Base-by-base conservation (phyloP, 306 rosid genomes). In the Gastrolobium villosum region DNA sequence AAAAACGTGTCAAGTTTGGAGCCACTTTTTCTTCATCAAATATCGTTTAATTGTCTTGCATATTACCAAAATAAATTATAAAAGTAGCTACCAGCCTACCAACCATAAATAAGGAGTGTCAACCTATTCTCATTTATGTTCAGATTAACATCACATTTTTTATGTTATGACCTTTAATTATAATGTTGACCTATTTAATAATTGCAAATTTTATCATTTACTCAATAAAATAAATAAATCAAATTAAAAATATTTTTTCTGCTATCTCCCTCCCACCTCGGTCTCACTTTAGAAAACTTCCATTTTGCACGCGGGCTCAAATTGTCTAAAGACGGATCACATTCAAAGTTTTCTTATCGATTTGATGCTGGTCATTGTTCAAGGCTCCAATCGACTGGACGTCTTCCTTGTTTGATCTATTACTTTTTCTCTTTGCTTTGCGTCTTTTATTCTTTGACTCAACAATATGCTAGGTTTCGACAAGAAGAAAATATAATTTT, bases 341-440 rank as follows among this genome's bases (percentile, higher is more conserved):
- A 39, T 64, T 63, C 72, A 37, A 64, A 3, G 6, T 20, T 10
- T 75, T 76, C 73, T 26, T 56, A 55, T 55, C 81, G 65, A 76
- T 55, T 77, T 68, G 56, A 78, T 7, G 69, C 52, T 46, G 82
- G 70, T 26, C 70, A 56, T 20, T 43, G 36, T 45, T 67, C 60
- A 43, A 54, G 32, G 31, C 54, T 55, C 41, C 66, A 39, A 13
- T 4, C 11, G 62, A 74, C 46, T 34, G 6, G 14, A 36, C 13
- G 6, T 7, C 32, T 13, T 48, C 48, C 14, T 35, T 49, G 34
- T 50, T 32, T 32, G 10, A 45, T 32, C 13, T 26, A 0, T 11
- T 26, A 6, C 32, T 31, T 67, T 69, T 48, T n/a, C 44, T 2
- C 5, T 14, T 35, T 50, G 48, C 61, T 13, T 32, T 34, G 15